Percentiles rank a stretch among this genome's conserved stretches.
Conservation (phyloP, 805 yeast species). For the Lachancea thermotolerans region DNA sequence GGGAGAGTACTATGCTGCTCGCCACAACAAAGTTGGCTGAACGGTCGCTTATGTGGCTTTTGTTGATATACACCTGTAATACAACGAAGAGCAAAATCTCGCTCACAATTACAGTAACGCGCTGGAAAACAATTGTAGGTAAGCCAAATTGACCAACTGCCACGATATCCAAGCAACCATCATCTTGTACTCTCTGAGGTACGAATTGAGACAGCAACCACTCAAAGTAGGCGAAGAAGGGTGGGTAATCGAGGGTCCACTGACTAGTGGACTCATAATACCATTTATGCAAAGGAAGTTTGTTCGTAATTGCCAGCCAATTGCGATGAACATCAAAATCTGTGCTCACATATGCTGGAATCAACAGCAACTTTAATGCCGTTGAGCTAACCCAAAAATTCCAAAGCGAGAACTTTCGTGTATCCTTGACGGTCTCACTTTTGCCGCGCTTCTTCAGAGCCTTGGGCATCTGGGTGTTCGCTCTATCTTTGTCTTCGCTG, state of each 20-base stretch:
- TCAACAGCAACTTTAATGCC: constrained; percentile 52
- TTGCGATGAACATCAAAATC: constrained; percentile 97
- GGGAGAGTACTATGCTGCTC: constrained; percentile 75
- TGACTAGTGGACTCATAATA: constrained; percentile 68
- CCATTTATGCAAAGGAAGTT: constrained; percentile 74
- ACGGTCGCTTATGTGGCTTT: constrained; percentile 35
- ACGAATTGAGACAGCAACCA: constrained; percentile 68
- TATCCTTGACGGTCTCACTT: not conserved
- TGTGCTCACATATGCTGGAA: constrained; percentile 83
- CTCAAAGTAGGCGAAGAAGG: constrained; percentile 94
- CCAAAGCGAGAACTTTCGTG: constrained; percentile 44
- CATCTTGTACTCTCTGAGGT: constrained; percentile 53
- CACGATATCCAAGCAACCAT: constrained; percentile 72
- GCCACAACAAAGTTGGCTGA: constrained; percentile 63
- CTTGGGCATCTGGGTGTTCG: not conserved
- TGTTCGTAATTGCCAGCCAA: constrained; percentile 88
- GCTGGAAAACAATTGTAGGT: constrained; percentile 78
- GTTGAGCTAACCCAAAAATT: constrained; percentile 62
- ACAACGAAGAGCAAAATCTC: constrained; percentile 67
- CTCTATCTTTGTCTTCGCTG: too few relatives aligned
- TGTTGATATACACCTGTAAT: constrained; percentile 62
- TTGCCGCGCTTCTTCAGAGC: constrained; percentile 1
- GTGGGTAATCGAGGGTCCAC: constrained; percentile 98
- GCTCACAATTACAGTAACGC: constrained; percentile 69
- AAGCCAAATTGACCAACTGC: constrained; percentile 60